Conservation (phyloP, 2,329 filamentous ascomycete genomes). For the Talaromyces pinophilus region DNA sequence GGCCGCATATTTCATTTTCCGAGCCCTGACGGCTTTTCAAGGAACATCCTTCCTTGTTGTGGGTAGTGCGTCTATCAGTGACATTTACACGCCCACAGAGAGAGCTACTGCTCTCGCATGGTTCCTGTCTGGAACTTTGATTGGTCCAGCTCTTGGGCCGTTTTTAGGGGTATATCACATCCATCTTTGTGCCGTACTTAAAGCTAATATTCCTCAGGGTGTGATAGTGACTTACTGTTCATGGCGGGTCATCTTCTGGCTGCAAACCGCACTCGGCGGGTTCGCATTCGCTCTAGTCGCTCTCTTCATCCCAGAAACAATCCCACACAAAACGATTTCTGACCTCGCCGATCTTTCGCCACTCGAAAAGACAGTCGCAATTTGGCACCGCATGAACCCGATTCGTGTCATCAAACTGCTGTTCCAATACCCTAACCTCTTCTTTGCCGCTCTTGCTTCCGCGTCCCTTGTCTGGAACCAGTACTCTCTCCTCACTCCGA, state of each 20-base stretch:
- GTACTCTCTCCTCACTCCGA: conserved; percentile 67
- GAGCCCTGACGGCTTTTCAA: conserved; percentile 72
- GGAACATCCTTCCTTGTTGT: conserved; percentile 74
- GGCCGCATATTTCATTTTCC: conserved; percentile 70
- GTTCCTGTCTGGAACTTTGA: conserved; percentile 70
- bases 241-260: conserved; percentile 77
- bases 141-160: conserved; percentile 68
- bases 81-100: conserved; percentile 66
- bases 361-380: conserved; percentile 53
- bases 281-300: conserved; percentile 60
- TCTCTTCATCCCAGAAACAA: conserved; percentile 72
- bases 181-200: conserved; percentile 33
- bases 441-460: conserved; percentile 62
- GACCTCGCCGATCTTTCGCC: conserved; percentile 61
- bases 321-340: conserved; percentile 63
- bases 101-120: conserved; percentile 72
- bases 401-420: conserved; percentile 61
- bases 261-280: conserved; percentile 69
- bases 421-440: conserved; percentile 69
- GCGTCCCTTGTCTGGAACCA: conserved; percentile 73
- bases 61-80: conserved; percentile 68
- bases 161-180: conserved; percentile 37
- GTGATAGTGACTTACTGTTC: conserved; percentile 73
- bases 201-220: conserved; percentile 57
- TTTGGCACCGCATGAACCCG: conserved; percentile 68